phyloP scores from a whole-genome alignment of 352 stramenopile genomes.

The Lagenidium sp. region DNA sequence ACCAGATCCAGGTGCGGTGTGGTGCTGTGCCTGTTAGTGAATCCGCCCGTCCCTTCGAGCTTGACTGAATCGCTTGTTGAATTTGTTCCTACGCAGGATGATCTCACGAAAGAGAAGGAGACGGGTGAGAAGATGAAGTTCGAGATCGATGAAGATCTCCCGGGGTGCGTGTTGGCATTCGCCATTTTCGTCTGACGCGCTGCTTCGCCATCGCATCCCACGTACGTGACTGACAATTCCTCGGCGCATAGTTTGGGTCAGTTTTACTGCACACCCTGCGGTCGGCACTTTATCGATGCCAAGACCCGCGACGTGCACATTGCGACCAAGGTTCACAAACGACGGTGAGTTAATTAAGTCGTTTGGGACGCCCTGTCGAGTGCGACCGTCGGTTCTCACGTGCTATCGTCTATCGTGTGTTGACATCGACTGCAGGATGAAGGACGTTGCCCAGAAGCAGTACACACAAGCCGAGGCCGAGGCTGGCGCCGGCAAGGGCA shows the following conservation, averaged over 20 bases:
- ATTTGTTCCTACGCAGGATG: constrained; percentile 28
- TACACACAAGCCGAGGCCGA: constrained; percentile 84
- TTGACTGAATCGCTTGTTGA: background rate
- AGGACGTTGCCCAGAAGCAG: constrained; percentile 86
- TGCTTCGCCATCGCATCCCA: no score
- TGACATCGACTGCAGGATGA: constrained; percentile 62
- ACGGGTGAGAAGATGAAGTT: constrained; percentile 55
- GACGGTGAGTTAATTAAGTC: constrained; percentile 36
- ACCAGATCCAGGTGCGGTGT: constrained; percentile 69
- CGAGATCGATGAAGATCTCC: constrained; percentile 77
- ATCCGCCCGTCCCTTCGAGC: no score
- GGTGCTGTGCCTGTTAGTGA: no score
- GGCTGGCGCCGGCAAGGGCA: constrained; percentile 50
- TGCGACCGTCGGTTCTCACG: background rate
- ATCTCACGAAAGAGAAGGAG: constrained; percentile 51
- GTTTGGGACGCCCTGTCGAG: background rate
- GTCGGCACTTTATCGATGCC: constrained; percentile 76
- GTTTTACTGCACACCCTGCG: constrained; percentile 85
- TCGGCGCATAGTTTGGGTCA: constrained; percentile 73
- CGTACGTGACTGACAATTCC: no score
- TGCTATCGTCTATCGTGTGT: no score
- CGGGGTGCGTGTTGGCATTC: constrained; percentile 57
- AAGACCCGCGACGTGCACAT: constrained; percentile 74
- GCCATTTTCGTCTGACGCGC: no score
- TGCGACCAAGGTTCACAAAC: constrained; percentile 83